These are phyloP conservation scores for Tetramitus jugosus DNA, from an alignment of 208 protist genomes.

Conservation along the genomic window DNA sequence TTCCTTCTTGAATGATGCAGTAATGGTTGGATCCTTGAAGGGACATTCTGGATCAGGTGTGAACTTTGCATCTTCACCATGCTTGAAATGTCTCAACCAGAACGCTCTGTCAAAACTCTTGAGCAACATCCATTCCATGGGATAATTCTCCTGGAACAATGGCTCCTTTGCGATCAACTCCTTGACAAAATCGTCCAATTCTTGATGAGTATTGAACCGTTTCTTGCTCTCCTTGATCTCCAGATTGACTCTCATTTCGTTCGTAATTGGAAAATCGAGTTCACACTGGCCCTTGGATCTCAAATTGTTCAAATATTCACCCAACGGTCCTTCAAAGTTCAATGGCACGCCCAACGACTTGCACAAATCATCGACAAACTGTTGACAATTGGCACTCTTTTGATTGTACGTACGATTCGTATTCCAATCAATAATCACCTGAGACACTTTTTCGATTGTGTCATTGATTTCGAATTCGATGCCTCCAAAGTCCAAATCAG, in stretches of 20 bases:
- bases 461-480: not conserved
- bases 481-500: constrained; percentile 3
- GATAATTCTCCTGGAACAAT: constrained; percentile 2
- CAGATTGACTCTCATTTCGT: not conserved
- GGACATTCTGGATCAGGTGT: not conserved
- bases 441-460: not conserved
- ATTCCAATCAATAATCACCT: constrained; percentile 18
- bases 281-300: not conserved
- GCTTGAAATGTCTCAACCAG: constrained; percentile 7
- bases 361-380: constrained; percentile 4
- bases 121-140: not conserved
- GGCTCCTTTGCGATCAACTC: not conserved
- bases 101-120: constrained; percentile 14
- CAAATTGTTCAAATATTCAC: not conserved
- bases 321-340: not conserved
- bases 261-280: not conserved
- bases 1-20: not conserved
- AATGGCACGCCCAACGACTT: not conserved
- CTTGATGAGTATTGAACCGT: not conserved
- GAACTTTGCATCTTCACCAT: not conserved
- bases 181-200: constrained; percentile 11
- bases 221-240: not conserved
- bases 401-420: not conserved
- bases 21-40: not conserved
- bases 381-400: not conserved